Evolutionary conservation across 805 yeast species (phyloP).

Genomic region (Kazachstania bromeliacearum): DNA sequence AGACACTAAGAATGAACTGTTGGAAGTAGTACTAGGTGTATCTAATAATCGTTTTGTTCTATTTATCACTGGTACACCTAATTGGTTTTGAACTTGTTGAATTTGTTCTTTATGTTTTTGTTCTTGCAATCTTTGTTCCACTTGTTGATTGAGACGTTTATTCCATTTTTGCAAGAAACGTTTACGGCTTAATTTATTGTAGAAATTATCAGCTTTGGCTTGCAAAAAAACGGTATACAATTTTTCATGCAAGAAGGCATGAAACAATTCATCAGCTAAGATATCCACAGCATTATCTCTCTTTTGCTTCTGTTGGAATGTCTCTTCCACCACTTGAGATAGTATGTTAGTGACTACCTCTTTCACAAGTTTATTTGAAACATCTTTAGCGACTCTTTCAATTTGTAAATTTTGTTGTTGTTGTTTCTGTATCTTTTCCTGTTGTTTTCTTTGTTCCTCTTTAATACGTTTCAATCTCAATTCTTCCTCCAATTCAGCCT

Average conservation of each 20-base stretch:
- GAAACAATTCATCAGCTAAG: conserved; percentile 43
- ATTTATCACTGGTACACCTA: conserved; percentile 29
- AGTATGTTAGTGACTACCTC: not conserved
- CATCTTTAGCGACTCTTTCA: not conserved
- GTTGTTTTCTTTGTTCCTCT: not conserved
- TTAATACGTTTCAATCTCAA: conserved; percentile 7
- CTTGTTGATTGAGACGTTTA: conserved; percentile 28
- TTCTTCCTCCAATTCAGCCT: conserved; percentile 6
- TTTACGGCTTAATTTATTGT: no score
- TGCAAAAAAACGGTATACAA: conserved; percentile 36
- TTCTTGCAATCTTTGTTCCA: conserved; percentile 32
- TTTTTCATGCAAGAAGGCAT: conserved; percentile 54
- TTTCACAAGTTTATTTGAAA: not conserved
- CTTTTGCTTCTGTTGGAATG: conserved; percentile 3
- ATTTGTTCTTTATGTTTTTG: conserved; percentile 29
- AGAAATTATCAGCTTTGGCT: conserved; percentile 35
- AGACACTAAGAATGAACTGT: conserved; percentile 14
- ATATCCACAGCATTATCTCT: conserved; percentile 23
- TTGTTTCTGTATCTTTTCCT: not conserved
- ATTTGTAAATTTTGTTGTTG: not conserved
- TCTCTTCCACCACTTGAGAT: not conserved
- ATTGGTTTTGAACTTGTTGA: conserved; percentile 24
- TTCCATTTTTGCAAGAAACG: conserved; percentile 29
- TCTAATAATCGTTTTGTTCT: conserved; percentile 18
- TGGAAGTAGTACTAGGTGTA: conserved; percentile 10